Base-by-base conservation (phyloP, 805 yeast species). In the Cyberlindnera subsufficiens region DNA sequence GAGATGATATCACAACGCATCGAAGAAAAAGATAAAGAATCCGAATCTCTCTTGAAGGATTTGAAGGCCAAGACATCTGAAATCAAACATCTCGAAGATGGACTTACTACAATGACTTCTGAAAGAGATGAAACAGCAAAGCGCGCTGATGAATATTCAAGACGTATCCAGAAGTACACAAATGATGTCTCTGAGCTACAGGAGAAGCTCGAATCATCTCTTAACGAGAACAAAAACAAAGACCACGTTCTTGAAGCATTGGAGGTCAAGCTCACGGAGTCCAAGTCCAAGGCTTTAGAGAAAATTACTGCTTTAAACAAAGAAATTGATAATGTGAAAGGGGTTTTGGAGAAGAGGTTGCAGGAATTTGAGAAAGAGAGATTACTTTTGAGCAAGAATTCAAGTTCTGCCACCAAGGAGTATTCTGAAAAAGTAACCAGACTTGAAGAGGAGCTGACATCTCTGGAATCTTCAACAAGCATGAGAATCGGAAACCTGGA, bases 311-410 rank as follows among this genome's bases (percentile, higher is more conserved):
- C 54, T 1, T 46, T 64, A 13, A 64, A 67, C 36, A 42, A 41
- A 5, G 66, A 65, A 25, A 52, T 69, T 4, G 36, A 45, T 11
- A 37, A 44, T 0, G 50, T 71, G 35, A 63, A 65, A 22, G 47
- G 55, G 1, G 66, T 68, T 2, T 48, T 76, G 35, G 63, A 62
- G 16, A 49, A 51, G 16, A 76, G 72, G 46, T 50, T 52, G 1
- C 46, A 58, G 33, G 80, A 72, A 35, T 68, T 77, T 45, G 82
- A 77, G 38, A 65, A 64, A 30, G 82, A 77, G 51, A 61, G 82
- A 42, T 63, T 59, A 11, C 58, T 72, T 51, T 54, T 75, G 11
- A 68, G 68, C 42, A 73, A 74, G 41, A 72, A 64, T 38, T 76
- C 83, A 0, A 78, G 74, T 43, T 65, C 75, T 0, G 63, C 72